phyloP scores from a whole-genome alignment of 2,329 filamentous ascomycete species.

The Fusarium udum region DNA sequence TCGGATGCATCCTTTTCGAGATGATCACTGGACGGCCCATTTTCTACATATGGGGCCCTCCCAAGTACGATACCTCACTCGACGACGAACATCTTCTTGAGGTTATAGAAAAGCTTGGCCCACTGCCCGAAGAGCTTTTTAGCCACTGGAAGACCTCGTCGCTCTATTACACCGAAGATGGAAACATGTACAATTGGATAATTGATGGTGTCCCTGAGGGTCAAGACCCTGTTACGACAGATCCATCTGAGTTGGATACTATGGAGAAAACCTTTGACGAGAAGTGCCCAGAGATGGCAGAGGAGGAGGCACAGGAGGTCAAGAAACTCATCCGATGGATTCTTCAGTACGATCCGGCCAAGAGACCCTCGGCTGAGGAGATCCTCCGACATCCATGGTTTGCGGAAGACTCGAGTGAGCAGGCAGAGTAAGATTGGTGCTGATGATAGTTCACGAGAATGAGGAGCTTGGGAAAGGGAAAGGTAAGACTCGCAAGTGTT shows the following conservation, averaged over 20 bases:
- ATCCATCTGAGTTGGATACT: neutral
- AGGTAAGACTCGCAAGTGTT: accelerated
- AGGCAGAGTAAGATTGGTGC: neutral
- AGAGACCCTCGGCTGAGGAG: neutral
- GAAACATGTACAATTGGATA: neutral
- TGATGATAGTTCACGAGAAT: neutral
- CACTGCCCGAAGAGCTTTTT: neutral
- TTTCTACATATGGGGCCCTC: neutral
- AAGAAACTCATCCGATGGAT: neutral
- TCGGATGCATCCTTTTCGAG: conserved; percentile 18
- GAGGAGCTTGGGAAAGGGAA: neutral
- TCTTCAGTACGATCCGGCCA: neutral
- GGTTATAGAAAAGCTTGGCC: neutral
- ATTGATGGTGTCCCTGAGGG: neutral
- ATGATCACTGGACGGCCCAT: neutral
- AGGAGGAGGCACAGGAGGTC: neutral
- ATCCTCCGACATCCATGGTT: neutral
- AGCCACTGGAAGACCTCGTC: neutral
- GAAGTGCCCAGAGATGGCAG: accelerated
- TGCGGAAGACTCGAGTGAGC: neutral
- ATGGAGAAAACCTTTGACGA: conserved; percentile 5
- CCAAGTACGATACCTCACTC: accelerated
- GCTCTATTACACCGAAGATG: neutral
- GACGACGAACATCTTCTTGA: neutral
- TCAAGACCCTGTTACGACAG: neutral